Conservation (phyloP, 2,329 filamentous ascomycete species). For the Dryadomyces quercus-mongolicae region DNA sequence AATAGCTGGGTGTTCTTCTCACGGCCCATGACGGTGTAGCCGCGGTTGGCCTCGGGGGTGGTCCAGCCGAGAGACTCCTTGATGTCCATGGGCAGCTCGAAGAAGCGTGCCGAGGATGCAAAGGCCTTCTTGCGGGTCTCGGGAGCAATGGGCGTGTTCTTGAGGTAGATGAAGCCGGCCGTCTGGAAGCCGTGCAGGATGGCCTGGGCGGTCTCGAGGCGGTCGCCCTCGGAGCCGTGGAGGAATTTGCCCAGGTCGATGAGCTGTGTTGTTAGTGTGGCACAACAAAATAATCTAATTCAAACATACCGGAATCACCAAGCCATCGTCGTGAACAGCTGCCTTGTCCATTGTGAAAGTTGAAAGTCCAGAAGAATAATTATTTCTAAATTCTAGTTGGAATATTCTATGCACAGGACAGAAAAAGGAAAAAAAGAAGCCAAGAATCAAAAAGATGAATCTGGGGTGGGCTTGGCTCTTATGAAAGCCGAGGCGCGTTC, state of each 20-base stretch:
- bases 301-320: conserved; percentile 17
- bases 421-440: no score
- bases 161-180: conserved; percentile 82
- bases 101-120: conserved; percentile 56
- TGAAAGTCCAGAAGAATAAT: background rate
- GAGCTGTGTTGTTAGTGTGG: no score
- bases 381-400: no score
- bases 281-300: no score
- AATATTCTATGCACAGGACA: no score
- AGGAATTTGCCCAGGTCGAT: conserved; percentile 71
- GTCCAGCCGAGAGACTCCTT: conserved; percentile 62
- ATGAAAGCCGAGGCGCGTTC: background rate
- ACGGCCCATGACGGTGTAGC: conserved; percentile 56
- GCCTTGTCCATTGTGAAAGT: conserved; percentile 21
- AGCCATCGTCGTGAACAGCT: conserved; percentile 15
- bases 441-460: no score
- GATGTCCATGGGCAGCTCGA: conserved; percentile 45
- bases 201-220: conserved; percentile 52
- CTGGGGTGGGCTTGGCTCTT: no score
- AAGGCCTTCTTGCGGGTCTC: conserved; percentile 51
- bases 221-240: conserved; percentile 45
- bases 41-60: conserved; percentile 59
- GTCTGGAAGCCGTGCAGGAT: conserved; percentile 72
- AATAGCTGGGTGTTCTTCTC: conserved; percentile 56
- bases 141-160: conserved; percentile 60